These are phyloP conservation scores for Babesia caballi DNA, from an alignment of 169 alveolate species.

Conservation along the genomic window DNA sequence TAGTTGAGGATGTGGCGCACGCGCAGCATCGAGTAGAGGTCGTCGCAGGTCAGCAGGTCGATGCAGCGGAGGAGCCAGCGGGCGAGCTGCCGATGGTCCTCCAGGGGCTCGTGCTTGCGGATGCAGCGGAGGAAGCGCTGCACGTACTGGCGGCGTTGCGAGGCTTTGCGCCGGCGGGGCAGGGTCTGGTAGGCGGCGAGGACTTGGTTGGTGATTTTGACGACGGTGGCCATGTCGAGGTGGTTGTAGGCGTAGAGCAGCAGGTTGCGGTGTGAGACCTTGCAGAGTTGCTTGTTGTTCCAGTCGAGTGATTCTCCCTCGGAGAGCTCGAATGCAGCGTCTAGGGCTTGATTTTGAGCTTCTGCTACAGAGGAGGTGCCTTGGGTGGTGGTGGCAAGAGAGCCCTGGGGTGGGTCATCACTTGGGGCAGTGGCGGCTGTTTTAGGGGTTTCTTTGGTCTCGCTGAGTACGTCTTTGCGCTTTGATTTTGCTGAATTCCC, in stretches of 20 bases:
- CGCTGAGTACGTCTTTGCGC: too few species aligned
- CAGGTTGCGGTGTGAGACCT: conserved; percentile 50
- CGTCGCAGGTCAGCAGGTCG: conserved; percentile 51
- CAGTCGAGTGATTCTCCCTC: conserved; percentile 35
- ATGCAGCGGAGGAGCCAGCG: conserved; percentile 39
- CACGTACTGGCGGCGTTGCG: conserved; percentile 31
- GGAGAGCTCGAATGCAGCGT: conserved; percentile 8
- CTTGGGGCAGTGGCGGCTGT: too few species aligned
- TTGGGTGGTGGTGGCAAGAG: too few species aligned
- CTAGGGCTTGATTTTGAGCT: conserved; percentile 2
- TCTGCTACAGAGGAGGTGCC: not conserved
- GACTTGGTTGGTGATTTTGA: conserved; percentile 49
- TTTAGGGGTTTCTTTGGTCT: too few species aligned
- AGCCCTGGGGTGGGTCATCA: too few species aligned
- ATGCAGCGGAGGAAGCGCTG: conserved; percentile 38
- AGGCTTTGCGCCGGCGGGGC: conserved; percentile 32
- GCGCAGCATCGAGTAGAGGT: conserved; percentile 48
- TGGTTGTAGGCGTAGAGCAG: conserved; percentile 47
- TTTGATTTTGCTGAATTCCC: too few species aligned
- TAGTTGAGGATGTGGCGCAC: conserved; percentile 56
- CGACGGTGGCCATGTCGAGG: conserved; percentile 38
- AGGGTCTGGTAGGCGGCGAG: conserved; percentile 60
- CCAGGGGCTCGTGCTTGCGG: conserved; percentile 27
- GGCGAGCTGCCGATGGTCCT: conserved; percentile 42
- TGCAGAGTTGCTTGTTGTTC: conserved; percentile 53